Conservation (phyloP, 1,284 basidiomycete genomes). For the Trametes pubescens region DNA sequence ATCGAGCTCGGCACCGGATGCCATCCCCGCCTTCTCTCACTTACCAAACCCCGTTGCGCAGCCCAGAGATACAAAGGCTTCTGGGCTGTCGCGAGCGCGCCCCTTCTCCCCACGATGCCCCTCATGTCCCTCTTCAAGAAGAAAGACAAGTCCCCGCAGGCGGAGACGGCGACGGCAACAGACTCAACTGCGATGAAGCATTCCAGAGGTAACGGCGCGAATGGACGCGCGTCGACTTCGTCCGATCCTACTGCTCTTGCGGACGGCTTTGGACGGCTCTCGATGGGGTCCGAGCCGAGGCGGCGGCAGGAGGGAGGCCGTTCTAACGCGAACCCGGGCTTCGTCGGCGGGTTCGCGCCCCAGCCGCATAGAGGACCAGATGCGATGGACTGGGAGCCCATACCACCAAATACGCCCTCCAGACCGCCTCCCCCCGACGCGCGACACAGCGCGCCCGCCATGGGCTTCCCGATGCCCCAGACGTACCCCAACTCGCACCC, state of each 20-base stretch:
- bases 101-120: neutral
- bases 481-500: conserved; percentile 21
- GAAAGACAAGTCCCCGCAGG: conserved; percentile 26
- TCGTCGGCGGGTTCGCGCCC: conserved; percentile 45
- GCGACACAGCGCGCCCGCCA: conserved; percentile 9
- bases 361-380: conserved; percentile 11
- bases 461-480: conserved; percentile 21
- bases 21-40: neutral
- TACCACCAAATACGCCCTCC: conserved; percentile 6
- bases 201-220: conserved; percentile 1
- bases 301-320: conserved; percentile 12
- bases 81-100: neutral
- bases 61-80: conserved; percentile 4
- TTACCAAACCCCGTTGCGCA: conserved; percentile 7
- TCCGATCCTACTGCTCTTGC: conserved; percentile 13
- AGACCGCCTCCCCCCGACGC: conserved; percentile 12
- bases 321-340: conserved; percentile 18
- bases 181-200: conserved; percentile 2
- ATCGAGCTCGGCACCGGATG: conserved; percentile 2
- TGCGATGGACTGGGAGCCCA: conserved; percentile 12
- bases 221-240: conserved; percentile 21
- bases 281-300: conserved; percentile 6
- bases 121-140: conserved; percentile 28
- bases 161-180: conserved; percentile 11
- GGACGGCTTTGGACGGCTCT: conserved; percentile 28